These are phyloP conservation scores for Colletotrichum sp. DNA, from an alignment of 2,329 filamentous ascomycete genomes.

Conservation along the genomic window DNA sequence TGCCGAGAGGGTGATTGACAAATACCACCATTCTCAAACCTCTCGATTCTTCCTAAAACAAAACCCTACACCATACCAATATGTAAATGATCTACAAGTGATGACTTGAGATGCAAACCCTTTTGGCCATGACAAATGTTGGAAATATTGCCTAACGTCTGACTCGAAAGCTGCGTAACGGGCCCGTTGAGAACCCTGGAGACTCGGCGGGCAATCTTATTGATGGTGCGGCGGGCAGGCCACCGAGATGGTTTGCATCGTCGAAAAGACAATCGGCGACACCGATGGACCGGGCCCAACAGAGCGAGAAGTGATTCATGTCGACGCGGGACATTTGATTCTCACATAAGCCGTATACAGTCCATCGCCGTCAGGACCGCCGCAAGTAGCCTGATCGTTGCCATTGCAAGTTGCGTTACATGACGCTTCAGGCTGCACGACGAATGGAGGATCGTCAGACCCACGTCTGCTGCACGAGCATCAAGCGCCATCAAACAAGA, in stretches of 20 bases:
- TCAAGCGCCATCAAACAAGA: not conserved
- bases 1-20: not conserved
- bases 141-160: not conserved
- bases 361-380: not conserved
- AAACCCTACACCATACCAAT: not conserved
- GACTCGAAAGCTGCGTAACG: not conserved
- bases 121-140: not conserved
- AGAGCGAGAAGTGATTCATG: not conserved
- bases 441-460: not conserved
- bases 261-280: not conserved
- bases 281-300: not conserved
- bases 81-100: not conserved
- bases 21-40: not conserved
- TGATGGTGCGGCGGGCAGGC: not conserved
- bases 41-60: not conserved
- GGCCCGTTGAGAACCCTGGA: not conserved
- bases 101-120: not conserved
- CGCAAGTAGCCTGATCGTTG: not conserved
- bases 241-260: not conserved
- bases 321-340: not conserved
- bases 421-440: not conserved
- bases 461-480: not conserved
- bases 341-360: not conserved
- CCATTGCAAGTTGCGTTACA: not conserved
- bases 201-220: not conserved